Conservation (phyloP, 306 rosid species). For the Quillaja saponaria region DNA sequence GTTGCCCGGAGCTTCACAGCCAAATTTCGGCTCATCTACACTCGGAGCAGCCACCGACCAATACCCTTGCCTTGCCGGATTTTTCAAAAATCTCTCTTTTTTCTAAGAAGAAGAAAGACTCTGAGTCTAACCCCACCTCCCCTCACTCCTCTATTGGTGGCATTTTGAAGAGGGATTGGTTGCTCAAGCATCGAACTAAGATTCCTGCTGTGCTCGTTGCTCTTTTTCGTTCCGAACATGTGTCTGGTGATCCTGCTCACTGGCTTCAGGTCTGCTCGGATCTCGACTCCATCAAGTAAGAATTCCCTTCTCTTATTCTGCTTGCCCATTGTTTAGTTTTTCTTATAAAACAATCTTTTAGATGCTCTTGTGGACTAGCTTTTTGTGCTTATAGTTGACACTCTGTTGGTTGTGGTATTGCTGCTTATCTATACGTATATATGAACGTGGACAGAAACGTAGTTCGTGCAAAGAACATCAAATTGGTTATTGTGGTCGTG, state of each 20-base stretch:
- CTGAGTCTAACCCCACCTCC: conserved; percentile 19
- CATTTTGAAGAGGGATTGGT: conserved; percentile 76
- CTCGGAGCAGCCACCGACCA: conserved; percentile 80
- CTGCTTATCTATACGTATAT: neutral
- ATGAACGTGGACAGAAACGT: conserved; percentile 41
- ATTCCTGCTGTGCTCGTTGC: conserved; percentile 71
- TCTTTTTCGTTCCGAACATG: conserved; percentile 56
- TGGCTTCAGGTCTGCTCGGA: conserved; percentile 94
- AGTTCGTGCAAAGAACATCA: conserved; percentile 67
- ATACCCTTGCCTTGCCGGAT: conserved; percentile 84
- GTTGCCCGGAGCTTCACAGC: conserved; percentile 71
- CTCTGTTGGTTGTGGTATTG: neutral
- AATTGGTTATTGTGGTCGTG: conserved; percentile 63
- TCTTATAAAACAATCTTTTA: neutral
- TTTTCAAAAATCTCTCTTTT: conserved; percentile 66
- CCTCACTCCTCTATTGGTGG: conserved; percentile 41
- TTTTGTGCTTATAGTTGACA: neutral
- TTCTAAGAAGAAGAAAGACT: conserved; percentile 29
- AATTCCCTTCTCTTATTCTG: neutral
- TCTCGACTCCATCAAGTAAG: conserved; percentile 73
- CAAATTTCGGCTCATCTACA: conserved; percentile 59
- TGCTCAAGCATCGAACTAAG: conserved; percentile 85
- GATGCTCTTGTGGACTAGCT: neutral
- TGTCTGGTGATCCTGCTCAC: conserved; percentile 78
- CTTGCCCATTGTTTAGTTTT: neutral